A percentile compares a stretch with the other conserved stretches of the same genome.
Evolutionary conservation across 192 early-diverging fungal genomes (phyloP).

Genomic region (Backusella luteola): DNA sequence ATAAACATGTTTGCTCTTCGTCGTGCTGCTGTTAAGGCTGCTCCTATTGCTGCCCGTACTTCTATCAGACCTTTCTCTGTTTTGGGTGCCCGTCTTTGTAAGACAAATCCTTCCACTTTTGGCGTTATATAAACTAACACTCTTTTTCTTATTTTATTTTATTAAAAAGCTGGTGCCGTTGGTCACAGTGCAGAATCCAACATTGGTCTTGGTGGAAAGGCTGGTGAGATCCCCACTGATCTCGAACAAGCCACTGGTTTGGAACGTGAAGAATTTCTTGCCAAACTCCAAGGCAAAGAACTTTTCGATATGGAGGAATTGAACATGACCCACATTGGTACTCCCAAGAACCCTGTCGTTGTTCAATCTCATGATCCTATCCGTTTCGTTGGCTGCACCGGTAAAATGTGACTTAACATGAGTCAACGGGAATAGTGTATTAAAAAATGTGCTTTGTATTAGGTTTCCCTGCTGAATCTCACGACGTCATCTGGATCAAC

Average conservation of each 20-base stretch:
- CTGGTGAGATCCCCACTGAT: constrained; percentile 79
- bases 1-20: constrained; percentile 49
- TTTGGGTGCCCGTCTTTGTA: constrained; percentile 50
- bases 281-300: constrained; percentile 81
- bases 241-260: constrained; percentile 88
- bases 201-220: constrained; percentile 61
- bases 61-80: constrained; percentile 48
- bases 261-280: constrained; percentile 88
- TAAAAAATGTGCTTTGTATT: background rate
- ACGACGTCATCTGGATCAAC: constrained; percentile 89
- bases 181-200: constrained; percentile 11
- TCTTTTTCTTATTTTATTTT: constrained; percentile 13
- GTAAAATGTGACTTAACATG: constrained; percentile 42
- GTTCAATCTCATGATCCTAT: constrained; percentile 77
- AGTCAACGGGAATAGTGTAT: too few species aligned
- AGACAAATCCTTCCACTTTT: constrained; percentile 9
- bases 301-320: constrained; percentile 88
- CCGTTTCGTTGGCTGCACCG: constrained; percentile 91
- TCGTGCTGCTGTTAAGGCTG: constrained; percentile 41
- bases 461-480: constrained; percentile 93
- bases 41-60: constrained; percentile 40
- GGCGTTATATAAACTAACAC: background rate
- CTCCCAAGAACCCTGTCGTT: constrained; percentile 82
- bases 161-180: constrained; percentile 17
- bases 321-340: constrained; percentile 68